These are phyloP conservation scores for Trypanosoma grayi DNA, from an alignment of 208 protist genomes.

Conservation along the genomic window DNA sequence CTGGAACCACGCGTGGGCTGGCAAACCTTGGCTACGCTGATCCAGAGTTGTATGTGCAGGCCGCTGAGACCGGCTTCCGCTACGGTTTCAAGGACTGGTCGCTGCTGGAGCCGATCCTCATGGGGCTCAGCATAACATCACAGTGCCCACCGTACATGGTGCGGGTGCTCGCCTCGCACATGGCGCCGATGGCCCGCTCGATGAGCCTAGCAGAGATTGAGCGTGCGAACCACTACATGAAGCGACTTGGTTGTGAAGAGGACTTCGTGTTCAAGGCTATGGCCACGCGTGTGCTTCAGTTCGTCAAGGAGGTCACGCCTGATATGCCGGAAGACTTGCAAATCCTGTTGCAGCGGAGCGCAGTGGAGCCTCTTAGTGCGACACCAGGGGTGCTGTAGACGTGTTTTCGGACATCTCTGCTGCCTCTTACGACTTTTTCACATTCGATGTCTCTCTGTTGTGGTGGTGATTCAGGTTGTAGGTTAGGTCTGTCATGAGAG, in stretches of 20 bases:
- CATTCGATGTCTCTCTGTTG: not conserved
- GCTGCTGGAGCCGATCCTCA: conserved; percentile 69
- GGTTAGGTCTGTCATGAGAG: too few species aligned
- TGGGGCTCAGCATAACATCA: conserved; percentile 56
- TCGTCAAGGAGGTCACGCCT: conserved; percentile 89
- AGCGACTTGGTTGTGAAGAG: conserved; percentile 71
- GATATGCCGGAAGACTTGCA: conserved; percentile 86
- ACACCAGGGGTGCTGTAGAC: conserved; percentile 8
- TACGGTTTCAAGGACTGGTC: conserved; percentile 80
- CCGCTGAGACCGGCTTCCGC: conserved; percentile 61
- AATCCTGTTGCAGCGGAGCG: conserved; percentile 69
- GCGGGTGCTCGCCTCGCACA: conserved; percentile 60
- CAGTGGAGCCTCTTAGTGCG: conserved; percentile 38
- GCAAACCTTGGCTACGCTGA: conserved; percentile 77
- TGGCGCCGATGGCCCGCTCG: conserved; percentile 64
- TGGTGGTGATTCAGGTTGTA: not conserved
- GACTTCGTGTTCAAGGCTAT: conserved; percentile 80
- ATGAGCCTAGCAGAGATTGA: conserved; percentile 77
- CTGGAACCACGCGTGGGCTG: conserved; percentile 51
- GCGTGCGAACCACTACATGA: conserved; percentile 83
- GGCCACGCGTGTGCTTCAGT: conserved; percentile 71
- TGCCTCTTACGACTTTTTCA: not conserved
- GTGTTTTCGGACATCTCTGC: conserved; percentile 6
- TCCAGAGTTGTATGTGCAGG: conserved; percentile 64
- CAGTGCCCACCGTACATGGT: conserved; percentile 39